phyloP scores from a whole-genome alignment of 805 yeast species.

The Candida piceae region DNA sequence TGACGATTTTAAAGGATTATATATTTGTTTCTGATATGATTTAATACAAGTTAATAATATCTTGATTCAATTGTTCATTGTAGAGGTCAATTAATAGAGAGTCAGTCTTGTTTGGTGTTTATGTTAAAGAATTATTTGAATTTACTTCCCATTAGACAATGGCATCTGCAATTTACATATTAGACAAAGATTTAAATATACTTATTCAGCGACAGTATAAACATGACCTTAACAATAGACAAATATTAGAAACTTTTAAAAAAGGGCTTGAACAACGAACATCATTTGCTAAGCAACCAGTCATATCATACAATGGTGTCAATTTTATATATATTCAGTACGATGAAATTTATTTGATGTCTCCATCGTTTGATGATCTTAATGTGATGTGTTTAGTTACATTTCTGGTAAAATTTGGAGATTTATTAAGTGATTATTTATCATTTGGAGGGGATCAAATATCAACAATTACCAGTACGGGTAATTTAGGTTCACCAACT shows the following conservation, averaged over 20 bases:
- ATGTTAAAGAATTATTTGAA: no score
- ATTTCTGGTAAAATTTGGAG: slow-evolving; percentile 46
- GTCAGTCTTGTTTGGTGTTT: no score
- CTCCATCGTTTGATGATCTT: slow-evolving; percentile 40
- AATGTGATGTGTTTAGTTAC: slow-evolving; percentile 55
- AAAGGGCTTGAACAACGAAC: slow-evolving; percentile 9
- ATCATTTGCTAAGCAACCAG: slow-evolving; percentile 35
- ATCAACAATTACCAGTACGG: not conserved
- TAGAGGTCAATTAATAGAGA: no score
- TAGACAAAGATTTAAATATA: slow-evolving; percentile 26
- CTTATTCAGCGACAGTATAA: slow-evolving; percentile 32
- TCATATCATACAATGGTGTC: slow-evolving; percentile 43
- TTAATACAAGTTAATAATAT: no score
- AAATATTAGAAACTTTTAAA: slow-evolving; percentile 28
- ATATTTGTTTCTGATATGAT: no score
- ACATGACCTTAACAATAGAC: slow-evolving; percentile 23
- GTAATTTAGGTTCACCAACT: not conserved
- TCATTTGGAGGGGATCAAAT: slow-evolving; percentile 5
- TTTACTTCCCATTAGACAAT: slow-evolving; percentile 12
- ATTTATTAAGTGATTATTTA: slow-evolving; percentile 42
- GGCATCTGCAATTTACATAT: slow-evolving; percentile 33
- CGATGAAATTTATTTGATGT: slow-evolving; percentile 38
- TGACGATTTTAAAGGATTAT: no score
- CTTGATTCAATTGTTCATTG: no score
- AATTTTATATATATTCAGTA: slow-evolving; percentile 51